Percentiles rank a stretch among this genome's conserved stretches.
phyloP scores from a whole-genome alignment of 352 stramenopile genomes.

The Phytopythium helicoides region DNA sequence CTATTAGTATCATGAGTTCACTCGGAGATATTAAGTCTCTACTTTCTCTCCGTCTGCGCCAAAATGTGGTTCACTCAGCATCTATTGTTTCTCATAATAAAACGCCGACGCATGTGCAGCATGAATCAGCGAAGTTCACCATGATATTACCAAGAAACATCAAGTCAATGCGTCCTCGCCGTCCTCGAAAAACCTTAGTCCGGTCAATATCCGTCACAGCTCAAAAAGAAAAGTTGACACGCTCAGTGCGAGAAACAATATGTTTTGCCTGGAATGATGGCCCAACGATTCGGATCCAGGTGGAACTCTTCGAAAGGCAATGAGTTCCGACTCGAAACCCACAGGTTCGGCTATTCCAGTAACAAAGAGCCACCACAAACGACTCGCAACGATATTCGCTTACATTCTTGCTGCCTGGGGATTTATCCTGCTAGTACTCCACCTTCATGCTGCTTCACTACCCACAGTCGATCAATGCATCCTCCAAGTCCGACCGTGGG shows the following conservation, averaged over 20 bases:
- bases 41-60: neutral
- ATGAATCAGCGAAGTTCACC: too few relatives aligned
- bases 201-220: too few relatives aligned
- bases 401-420: neutral
- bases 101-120: too few relatives aligned
- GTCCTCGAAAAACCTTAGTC: too few relatives aligned
- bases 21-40: constrained; percentile 18
- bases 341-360: neutral
- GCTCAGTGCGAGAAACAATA: too few relatives aligned
- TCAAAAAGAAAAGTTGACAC: too few relatives aligned
- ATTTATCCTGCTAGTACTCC: neutral
- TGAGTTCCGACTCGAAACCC: neutral
- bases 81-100: too few relatives aligned
- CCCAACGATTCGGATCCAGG: too few relatives aligned
- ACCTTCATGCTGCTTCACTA: neutral
- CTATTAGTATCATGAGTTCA: constrained; percentile 12
- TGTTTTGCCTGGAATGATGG: too few relatives aligned
- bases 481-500: constrained; percentile 13
- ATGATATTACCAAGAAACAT: too few relatives aligned
- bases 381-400: neutral
- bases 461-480: neutral
- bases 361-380: neutral
- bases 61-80: neutral
- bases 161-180: too few relatives aligned
- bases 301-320: neutral